These are phyloP conservation scores for Aschersonia sp. DNA, from an alignment of 2,329 filamentous ascomycete genomes.

Conservation along the genomic window DNA sequence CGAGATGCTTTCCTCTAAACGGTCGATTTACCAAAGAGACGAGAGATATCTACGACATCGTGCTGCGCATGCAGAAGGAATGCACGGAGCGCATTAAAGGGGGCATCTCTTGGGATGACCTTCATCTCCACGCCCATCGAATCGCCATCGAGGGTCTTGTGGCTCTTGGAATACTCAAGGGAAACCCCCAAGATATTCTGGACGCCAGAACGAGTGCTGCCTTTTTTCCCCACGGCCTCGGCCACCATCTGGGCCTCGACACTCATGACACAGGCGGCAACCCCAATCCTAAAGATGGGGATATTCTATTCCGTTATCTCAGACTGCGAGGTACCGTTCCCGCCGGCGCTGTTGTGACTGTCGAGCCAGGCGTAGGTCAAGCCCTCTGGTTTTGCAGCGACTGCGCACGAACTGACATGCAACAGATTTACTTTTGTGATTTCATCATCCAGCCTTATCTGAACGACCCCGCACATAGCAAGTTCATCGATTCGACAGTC, in stretches of 20 bases:
- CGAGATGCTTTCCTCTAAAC: conserved; percentile 71
- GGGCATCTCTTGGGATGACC: conserved; percentile 66
- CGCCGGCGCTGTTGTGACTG: conserved; percentile 73
- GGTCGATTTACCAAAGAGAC: conserved; percentile 58
- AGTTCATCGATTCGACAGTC: conserved; percentile 62
- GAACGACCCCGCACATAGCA: conserved; percentile 53
- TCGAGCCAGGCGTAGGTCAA: conserved; percentile 69
- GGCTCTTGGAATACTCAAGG: conserved; percentile 58
- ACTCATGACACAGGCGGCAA: conserved; percentile 79
- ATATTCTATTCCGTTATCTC: conserved; percentile 78
- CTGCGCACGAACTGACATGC: background rate
- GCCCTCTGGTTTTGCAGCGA: conserved; percentile 1
- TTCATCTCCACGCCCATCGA: conserved; percentile 67
- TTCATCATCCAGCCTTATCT: conserved; percentile 79
- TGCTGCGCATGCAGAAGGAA: conserved; percentile 74
- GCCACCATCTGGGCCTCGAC: conserved; percentile 85
- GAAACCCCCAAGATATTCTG: conserved; percentile 58
- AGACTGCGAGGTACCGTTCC: conserved; percentile 64
- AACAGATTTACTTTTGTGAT: conserved; percentile 71
- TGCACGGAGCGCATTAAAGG: conserved; percentile 60
- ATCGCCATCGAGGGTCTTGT: conserved; percentile 72
- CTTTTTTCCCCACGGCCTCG: conserved; percentile 84
- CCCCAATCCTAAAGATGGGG: conserved; percentile 62
- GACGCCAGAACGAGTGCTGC: conserved; percentile 68
- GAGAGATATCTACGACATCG: conserved; percentile 65